Conservation (phyloP, 805 yeast genomes). For the Torulaspora microellipsoides region DNA sequence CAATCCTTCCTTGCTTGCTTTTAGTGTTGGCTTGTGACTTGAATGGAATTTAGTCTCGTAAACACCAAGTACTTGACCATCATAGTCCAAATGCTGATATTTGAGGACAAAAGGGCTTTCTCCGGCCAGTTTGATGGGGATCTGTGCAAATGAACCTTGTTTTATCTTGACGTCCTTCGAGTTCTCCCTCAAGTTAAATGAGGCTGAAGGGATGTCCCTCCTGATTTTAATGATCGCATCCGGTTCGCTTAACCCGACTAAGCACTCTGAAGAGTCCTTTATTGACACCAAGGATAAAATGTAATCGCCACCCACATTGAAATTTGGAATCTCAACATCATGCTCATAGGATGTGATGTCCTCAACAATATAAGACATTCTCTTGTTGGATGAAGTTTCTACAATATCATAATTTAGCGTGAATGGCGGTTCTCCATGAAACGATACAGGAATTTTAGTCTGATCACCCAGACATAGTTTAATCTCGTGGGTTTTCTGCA, state of each 20-base stretch:
- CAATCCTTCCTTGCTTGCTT: conserved; percentile 42
- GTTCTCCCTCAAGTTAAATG: conserved; percentile 39
- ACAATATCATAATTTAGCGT: conserved; percentile 62
- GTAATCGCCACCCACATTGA: conserved; percentile 69
- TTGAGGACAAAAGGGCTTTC: conserved; percentile 47
- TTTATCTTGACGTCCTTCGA: conserved; percentile 42
- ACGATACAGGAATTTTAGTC: conserved; percentile 47
- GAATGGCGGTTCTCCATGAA: conserved; percentile 82
- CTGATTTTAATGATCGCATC: conserved; percentile 68
- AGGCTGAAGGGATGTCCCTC: conserved; percentile 59
- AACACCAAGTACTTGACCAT: conserved; percentile 28
- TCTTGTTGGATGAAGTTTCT: conserved; percentile 48
- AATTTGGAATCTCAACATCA: conserved; percentile 49
- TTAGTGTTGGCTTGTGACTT: conserved; percentile 34
- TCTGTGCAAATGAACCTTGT: conserved; percentile 53
- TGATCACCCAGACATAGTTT: conserved; percentile 46
- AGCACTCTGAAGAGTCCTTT: conserved; percentile 73
- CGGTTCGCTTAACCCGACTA: conserved; percentile 59
- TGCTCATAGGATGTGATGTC: conserved; percentile 38
- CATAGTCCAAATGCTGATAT: conserved; percentile 32
- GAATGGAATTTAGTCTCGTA: conserved; percentile 23
- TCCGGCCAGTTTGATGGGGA: conserved; percentile 61
- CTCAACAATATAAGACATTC: conserved; percentile 40
- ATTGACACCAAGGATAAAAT: conserved; percentile 58
- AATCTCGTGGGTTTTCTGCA: conserved; percentile 22